Evolutionary conservation across 495 filamentous ascomycete genomes (phyloP), one percentile per base, ranked within the genome.

Genomic region (Talaromyces wortmannii): DNA sequence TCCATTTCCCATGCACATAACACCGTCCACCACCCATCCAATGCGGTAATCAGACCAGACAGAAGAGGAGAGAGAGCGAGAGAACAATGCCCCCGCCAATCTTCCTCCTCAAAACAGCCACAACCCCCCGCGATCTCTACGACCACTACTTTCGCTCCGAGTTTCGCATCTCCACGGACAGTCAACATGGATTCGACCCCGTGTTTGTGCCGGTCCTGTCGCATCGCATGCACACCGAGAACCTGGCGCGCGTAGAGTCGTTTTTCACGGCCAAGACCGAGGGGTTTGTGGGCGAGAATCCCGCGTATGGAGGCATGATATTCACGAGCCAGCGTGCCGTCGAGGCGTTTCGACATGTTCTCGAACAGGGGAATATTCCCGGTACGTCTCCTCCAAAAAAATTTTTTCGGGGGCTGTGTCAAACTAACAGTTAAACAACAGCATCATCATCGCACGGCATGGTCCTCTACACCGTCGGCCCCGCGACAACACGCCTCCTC

Each of bases 291-390:
- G 52, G 52, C 8, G 57, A 69, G 23, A 33, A 31, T 7, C 44
- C 49, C 50, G 66, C 73, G 56, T 95, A 95, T 68, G 90, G 90
- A 11, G 92, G 89, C 1, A 64, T 97, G 50, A 88, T 97, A 48
- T 95, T 98, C 67, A 98, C 94, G 0, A 95, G 90, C 15, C 95
- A 97, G 64, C 82, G 95, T 16, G 89, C 94, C 6, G 94, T 96
- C 10, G 94, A 97, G 61, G 91, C 84, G 2, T 92, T 96, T 59
- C 74, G 82, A 10, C 64, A 75, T 31, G 73, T 92, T 62, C n/a
- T 69, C 48, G 63, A 55, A 45, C 44, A 45, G 46, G 43, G 29
- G 23, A 42, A 31, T 29, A 55, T 42, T 31, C 31, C 40, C 31
- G 3, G 48, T 50, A 31, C 16, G 47, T 40, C 5, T 40, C 60